Base-by-base conservation (phyloP, 2,329 filamentous ascomycete genomes). In the Verticillium longisporum region DNA sequence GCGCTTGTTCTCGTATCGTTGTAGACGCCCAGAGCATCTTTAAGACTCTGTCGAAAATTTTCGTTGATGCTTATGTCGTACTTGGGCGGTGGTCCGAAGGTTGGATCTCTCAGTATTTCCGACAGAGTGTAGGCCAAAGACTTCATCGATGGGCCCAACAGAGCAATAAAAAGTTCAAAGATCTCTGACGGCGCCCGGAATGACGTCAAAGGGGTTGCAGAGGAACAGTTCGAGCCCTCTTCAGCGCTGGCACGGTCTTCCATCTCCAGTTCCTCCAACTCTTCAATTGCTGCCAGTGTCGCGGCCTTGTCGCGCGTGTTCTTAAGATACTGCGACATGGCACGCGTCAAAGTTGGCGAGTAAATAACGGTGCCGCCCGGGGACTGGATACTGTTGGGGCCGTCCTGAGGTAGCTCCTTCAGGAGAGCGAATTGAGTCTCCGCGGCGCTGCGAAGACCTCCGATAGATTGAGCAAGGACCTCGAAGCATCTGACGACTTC, bases 91-190 rank as follows among this genome's bases (percentile, higher is more conserved):
- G 85, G 77, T 5, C 87, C 87, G 73, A 96, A 98, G 0, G 93
- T 92, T 1, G 96, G 83, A 64, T 97, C 92, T 59, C 91, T 88
- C 7, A 99, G 84, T 10, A 96, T 92, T 70, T 96, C 89, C 11
- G 92, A 91, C 45, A 99, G 76, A 0, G 95, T 98, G 68, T 90
- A 95, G 2, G 92, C 91, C n/a, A 99, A 78, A 0, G 94, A 97
- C 73, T 97, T 96, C 87, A 97, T 96, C 0, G 94, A 95, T 1
- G 95, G 95, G 0, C 95, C 95, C 26, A 99, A 80, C 66, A 95
- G 86, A 21, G 84, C 81, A 62, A 99, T 97, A 73, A 98, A 99
- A 5, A 93, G 82, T 11, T 92, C 87, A 71, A 98, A 98, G 66
- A 98, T 96, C 62, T 97, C 92, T 0, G 89, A 86, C 0, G 93